These are phyloP conservation scores for Cymodocea nodosa DNA, from an alignment of 116 monocot species.

Conservation along the genomic window DNA sequence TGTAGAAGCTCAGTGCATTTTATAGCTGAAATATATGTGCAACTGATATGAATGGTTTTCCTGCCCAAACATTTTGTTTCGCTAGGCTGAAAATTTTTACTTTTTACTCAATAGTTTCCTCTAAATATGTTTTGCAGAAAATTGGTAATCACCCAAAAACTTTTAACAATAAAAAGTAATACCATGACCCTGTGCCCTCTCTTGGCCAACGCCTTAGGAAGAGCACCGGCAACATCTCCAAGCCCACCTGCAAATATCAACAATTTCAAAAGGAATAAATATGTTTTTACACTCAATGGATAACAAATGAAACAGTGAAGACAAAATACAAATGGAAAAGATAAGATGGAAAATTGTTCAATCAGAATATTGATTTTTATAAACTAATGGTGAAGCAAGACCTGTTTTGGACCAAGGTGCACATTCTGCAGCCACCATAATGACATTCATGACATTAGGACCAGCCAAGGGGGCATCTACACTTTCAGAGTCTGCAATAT, in stretches of 20 bases:
- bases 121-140: not conserved
- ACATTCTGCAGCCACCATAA: conserved; percentile 78
- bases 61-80: too few relatives aligned
- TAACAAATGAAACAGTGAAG: not conserved
- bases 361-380: not conserved
- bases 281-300: too few relatives aligned
- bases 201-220: conserved; percentile 83
- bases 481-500: conserved; percentile 16
- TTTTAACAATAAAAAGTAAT: not conserved
- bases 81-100: too few relatives aligned
- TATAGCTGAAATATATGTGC: too few relatives aligned
- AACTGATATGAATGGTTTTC: too few relatives aligned
- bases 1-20: too few relatives aligned
- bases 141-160: not conserved
- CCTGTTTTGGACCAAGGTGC: conserved; percentile 95
- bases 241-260: conserved; percentile 50
- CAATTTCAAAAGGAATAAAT: not conserved
- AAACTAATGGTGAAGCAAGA: conserved; percentile 8
- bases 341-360: not conserved
- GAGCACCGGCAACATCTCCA: conserved; percentile 84
- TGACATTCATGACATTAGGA: conserved; percentile 77
- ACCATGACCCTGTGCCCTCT: conserved; percentile 90
- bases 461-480: conserved; percentile 30
- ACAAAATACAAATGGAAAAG: not conserved
- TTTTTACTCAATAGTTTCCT: not conserved